Percentiles rank a stretch among this genome's conserved stretches.
phyloP scores from a whole-genome alignment of 2,329 filamentous ascomycete genomes.

The Penicillium sp. region DNA sequence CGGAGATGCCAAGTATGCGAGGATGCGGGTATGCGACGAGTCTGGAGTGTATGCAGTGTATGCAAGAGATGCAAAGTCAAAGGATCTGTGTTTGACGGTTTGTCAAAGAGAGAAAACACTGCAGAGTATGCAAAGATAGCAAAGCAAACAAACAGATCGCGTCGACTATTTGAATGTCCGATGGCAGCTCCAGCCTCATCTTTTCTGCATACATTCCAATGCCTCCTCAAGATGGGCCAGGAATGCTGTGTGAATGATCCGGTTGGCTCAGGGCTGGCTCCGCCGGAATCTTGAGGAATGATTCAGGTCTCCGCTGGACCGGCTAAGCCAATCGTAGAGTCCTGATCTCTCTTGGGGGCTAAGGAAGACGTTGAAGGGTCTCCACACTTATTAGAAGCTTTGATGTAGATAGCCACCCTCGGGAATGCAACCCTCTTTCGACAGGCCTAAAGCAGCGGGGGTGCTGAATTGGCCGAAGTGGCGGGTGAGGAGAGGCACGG shows the following conservation, averaged over 20 bases:
- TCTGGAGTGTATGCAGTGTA: neutral
- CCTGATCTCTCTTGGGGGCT: conserved; percentile 17
- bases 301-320: conserved; percentile 14
- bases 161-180: conserved; percentile 39
- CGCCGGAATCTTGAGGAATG: conserved; percentile 25
- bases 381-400: conserved; percentile 20
- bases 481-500: conserved; percentile 18
- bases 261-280: conserved; percentile 19
- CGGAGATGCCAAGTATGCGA: conserved; percentile 18
- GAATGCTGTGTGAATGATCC: conserved; percentile 32
- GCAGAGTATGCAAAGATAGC: conserved; percentile 42
- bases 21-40: neutral
- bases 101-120: conserved; percentile 41
- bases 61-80: conserved; percentile 22
- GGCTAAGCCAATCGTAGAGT: conserved; percentile 25
- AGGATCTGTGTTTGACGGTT: conserved; percentile 32
- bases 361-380: conserved; percentile 24
- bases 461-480: conserved; percentile 25
- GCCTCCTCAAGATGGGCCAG: conserved; percentile 31
- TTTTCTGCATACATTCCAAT: conserved; percentile 37
- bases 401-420: conserved; percentile 31
- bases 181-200: conserved; percentile 34
- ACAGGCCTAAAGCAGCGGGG: conserved; percentile 34
- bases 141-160: conserved; percentile 44
- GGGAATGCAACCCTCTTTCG: conserved; percentile 35